Conservation (phyloP, 2,329 filamentous ascomycete species). For the Trichoderma semiorbis region DNA sequence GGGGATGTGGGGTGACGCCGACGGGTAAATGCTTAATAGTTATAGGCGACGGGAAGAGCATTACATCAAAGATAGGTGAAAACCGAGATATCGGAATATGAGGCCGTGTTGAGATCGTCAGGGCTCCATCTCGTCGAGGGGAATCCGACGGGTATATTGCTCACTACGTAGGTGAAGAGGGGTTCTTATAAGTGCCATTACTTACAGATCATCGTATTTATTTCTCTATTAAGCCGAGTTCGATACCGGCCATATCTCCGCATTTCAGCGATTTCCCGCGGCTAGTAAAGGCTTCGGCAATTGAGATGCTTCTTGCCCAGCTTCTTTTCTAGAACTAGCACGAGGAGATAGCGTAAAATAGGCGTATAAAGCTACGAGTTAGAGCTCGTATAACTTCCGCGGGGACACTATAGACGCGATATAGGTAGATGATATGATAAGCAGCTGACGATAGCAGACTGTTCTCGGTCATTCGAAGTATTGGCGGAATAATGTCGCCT, state of each 20-base stretch:
- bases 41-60: neutral
- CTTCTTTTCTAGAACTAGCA: neutral
- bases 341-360: neutral
- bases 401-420: neutral
- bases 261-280: neutral
- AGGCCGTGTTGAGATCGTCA: neutral
- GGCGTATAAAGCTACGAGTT: neutral
- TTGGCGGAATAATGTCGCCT: neutral
- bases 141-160: conserved; percentile 9
- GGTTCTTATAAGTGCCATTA: neutral
- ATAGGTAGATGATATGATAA: neutral
- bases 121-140: neutral
- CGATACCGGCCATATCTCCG: neutral
- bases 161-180: neutral
- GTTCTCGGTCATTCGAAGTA: neutral
- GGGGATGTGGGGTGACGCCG: conserved; percentile 1
- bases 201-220: neutral
- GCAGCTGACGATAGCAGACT: neutral
- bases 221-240: neutral
- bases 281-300: neutral
- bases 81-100: neutral
- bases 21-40: conserved; percentile 1
- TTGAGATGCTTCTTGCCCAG: neutral
- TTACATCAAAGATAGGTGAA: neutral
- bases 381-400: neutral